A percentile compares a stretch with the other conserved stretches of the same genome.
These are phyloP conservation scores for Boletellus sp. DNA, from an alignment of 768 basidiomycete genomes.

Conservation along the genomic window DNA sequence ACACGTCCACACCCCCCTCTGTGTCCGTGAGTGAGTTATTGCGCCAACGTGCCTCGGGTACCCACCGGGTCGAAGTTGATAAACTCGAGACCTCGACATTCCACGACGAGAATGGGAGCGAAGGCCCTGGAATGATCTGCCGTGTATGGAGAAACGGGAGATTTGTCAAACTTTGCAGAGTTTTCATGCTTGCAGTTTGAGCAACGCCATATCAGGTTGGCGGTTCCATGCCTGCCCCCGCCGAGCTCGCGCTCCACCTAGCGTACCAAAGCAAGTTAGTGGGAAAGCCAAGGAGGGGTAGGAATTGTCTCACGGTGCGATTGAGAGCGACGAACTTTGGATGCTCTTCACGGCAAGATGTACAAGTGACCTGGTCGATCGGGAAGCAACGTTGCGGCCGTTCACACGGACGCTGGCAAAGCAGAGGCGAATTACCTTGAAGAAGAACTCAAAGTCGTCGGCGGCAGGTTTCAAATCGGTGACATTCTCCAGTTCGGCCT, in stretches of 20 bases:
- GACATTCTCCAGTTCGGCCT: slow-evolving; percentile 78
- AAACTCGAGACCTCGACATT: slow-evolving; percentile 88
- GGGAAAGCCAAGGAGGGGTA: neutral
- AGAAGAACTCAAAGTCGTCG: slow-evolving; percentile 76
- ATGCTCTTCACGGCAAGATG: slow-evolving; percentile 72
- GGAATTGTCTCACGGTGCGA: slow-evolving; percentile 45
- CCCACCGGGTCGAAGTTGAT: slow-evolving; percentile 72
- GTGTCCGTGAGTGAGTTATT: neutral
- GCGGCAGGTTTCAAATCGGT: slow-evolving; percentile 63
- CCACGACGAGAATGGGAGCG: slow-evolving; percentile 63
- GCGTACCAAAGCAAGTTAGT: slow-evolving; percentile 7
- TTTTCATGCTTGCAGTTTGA: slow-evolving; percentile 75
- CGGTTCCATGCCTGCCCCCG: slow-evolving; percentile 61
- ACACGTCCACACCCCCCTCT: slow-evolving; percentile 77
- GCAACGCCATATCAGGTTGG: slow-evolving; percentile 82
- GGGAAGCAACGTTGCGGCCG: neutral
- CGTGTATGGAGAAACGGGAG: slow-evolving; percentile 51
- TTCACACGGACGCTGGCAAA: neutral
- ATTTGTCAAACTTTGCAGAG: slow-evolving; percentile 71
- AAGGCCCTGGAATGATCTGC: slow-evolving; percentile 59
- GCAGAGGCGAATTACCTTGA: slow-evolving; percentile 47
- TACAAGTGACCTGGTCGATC: slow-evolving; percentile 63
- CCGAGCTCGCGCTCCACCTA: slow-evolving; percentile 68
- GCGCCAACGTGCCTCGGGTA: neutral
- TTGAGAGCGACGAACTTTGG: slow-evolving; percentile 71